Evolutionary conservation across 352 stramenopile genomes (phyloP), one percentile per base, ranked within the genome.

Genomic region (Pythium sukuiense): DNA sequence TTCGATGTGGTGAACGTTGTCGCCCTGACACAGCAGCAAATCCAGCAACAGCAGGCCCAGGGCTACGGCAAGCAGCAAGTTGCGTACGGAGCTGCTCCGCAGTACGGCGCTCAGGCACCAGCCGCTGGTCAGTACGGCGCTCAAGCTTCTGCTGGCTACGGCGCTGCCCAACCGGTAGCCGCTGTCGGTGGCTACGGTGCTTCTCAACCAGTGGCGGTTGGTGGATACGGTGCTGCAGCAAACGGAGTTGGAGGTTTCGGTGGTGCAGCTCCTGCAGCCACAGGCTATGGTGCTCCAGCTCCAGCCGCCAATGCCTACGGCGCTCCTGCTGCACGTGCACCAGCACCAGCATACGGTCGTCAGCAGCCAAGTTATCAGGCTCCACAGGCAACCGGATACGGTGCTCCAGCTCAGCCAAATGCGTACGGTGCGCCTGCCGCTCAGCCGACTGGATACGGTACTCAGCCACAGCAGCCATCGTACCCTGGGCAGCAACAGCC

Each of bases 1-100:
- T 95, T 97, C 61, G 85, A 93, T 20, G 74, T 82, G 50, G 74
- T 93, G 18, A 82, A 90, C 58, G 67, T 93, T 32, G 69, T 86
- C 27, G 70, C 71, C 5, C 63, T 91, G 39, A 70, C 83, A 2
- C 72, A 85, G 46, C 83, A 90, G 72, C 72, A 85, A 45, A 73
- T 81, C 33, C 80, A 87, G 27, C 79, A 86, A 8, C 67, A 85
- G 48, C 75, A 86, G 41, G 58, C 82, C 11, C 73, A 84, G 16
- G 76, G 82, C 7, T 78, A 83, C 16, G 61, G 69, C 9, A 72
- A 70, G 14, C 73, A 77, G 37, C 24, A 70, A 70, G 13, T 70
- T 70, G 18, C 54, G 24, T 54, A 62, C 59, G 57, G 59, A 41
- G 53, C 61, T 16, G 14, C 59, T 39, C n/a, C 27, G 1, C 61